A percentile compares a stretch with the other conserved stretches of the same genome.
These are phyloP conservation scores for Triangularia setosa DNA, from an alignment of 2,329 filamentous ascomycete species.

Conservation along the genomic window DNA sequence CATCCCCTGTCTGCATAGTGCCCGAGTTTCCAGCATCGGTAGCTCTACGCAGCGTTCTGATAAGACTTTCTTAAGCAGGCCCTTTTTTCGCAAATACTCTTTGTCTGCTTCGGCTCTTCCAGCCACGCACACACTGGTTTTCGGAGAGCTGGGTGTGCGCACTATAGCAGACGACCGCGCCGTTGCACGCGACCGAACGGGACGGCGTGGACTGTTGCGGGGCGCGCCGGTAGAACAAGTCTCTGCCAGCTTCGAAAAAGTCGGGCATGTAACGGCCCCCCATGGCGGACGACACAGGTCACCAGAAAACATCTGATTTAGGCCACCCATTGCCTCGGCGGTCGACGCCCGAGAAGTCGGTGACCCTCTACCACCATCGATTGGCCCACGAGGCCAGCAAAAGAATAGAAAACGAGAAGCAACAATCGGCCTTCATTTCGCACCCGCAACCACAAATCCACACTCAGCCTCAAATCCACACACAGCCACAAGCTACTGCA, in stretches of 20 bases:
- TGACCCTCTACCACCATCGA: conserved; percentile 46
- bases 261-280: conserved; percentile 16
- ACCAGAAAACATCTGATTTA: conserved; percentile 26
- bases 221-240: not conserved
- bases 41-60: not conserved
- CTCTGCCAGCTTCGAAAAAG: not conserved
- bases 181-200: not conserved
- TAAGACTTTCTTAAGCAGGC: not conserved
- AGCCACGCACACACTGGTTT: not conserved
- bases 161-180: not conserved
- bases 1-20: not conserved
- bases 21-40: not conserved
- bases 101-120: not conserved
- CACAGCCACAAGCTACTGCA: conserved; percentile 7
- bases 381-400: conserved; percentile 40
- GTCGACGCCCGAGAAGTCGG: conserved; percentile 42
- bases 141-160: not conserved
- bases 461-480: conserved; percentile 6
- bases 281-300: conserved; percentile 32
- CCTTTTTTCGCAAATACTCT: not conserved
- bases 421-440: not conserved
- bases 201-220: not conserved
- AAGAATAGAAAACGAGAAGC: conserved; percentile 17
- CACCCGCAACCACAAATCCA: conserved; percentile 3
- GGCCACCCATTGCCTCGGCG: conserved; percentile 44